phyloP scores from a whole-genome alignment of 148 eudicot species.

The Salicornia ramosissima region DNA sequence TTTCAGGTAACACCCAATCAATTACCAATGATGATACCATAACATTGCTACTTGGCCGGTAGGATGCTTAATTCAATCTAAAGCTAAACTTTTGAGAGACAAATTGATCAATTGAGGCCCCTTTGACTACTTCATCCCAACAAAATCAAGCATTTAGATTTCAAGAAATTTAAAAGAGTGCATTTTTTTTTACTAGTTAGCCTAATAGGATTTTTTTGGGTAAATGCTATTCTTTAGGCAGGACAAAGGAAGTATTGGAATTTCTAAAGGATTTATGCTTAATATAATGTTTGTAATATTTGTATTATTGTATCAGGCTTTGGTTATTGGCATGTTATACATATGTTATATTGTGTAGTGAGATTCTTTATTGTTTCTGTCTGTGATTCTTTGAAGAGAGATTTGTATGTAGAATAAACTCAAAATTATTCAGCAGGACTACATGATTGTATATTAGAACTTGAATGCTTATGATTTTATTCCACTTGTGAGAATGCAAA shows the following conservation, averaged over 20 bases:
- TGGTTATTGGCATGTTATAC: background rate
- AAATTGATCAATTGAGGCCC: too few relatives aligned
- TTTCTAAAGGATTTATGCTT: background rate
- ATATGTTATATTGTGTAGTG: too few relatives aligned
- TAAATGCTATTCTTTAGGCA: background rate
- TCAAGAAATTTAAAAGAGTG: too few relatives aligned
- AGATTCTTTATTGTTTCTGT: too few relatives aligned
- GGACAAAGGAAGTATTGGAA: background rate
- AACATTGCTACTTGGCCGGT: slow-evolving; percentile 13
- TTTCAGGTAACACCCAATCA: slow-evolving; percentile 1
- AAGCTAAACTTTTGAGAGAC: background rate
- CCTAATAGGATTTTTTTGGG: background rate
- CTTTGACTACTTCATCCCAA: too few relatives aligned
- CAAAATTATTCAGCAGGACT: background rate
- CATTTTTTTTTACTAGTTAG: too few relatives aligned
- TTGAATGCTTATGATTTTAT: background rate
- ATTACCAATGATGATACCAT: slow-evolving; percentile 7
- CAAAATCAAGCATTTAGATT: too few relatives aligned
- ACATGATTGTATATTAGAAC: background rate
- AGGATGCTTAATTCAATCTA: background rate
- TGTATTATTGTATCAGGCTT: background rate
- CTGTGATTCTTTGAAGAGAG: too few relatives aligned
- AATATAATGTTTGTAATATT: background rate
- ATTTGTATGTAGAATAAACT: background rate
- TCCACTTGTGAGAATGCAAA: background rate